A percentile compares a stretch with the other conserved stretches of the same genome.
phyloP scores from a whole-genome alignment of 1,139 yeast species.

The Hanseniaspora uvarum region DNA sequence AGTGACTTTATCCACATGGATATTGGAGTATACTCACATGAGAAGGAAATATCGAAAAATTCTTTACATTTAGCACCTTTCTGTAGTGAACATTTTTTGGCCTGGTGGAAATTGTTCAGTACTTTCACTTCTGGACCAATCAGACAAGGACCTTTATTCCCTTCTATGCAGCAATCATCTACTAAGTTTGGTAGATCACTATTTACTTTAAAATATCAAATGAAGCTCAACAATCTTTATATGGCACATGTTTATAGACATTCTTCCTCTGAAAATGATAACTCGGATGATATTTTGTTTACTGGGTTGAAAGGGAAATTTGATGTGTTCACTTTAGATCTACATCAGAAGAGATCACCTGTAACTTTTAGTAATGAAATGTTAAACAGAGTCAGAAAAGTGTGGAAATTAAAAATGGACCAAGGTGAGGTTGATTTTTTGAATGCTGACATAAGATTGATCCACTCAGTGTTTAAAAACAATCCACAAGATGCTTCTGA shows the following conservation, averaged over 20 bases:
- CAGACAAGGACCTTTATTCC: constrained; percentile 56
- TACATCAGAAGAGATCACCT: constrained; percentile 69
- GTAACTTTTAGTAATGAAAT: constrained; percentile 45
- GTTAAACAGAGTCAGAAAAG: constrained; percentile 43
- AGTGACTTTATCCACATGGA: constrained; percentile 70
- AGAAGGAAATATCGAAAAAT: constrained; percentile 39
- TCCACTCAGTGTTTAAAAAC: constrained; percentile 57
- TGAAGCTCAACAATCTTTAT: constrained; percentile 57
- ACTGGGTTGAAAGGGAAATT: constrained; percentile 70
- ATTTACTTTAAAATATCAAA: constrained; percentile 66
- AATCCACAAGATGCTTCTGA: constrained; percentile 30
- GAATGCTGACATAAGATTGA: constrained; percentile 60
- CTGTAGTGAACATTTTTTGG: constrained; percentile 53
- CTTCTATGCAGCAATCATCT: constrained; percentile 30
- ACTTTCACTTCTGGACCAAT: constrained; percentile 65
- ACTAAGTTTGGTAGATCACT: constrained; percentile 63
- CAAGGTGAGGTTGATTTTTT: constrained; percentile 66
- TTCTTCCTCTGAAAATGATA: constrained; percentile 36
- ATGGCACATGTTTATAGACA: constrained; percentile 62
- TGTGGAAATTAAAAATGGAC: constrained; percentile 56
- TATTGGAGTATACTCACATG: constrained; percentile 47
- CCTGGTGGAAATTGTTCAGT: constrained; percentile 72
- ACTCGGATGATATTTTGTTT: constrained; percentile 42
- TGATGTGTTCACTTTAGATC: constrained; percentile 53
- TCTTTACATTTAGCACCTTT: constrained; percentile 64